phyloP scores from a whole-genome alignment of 441 rosid genomes.

The Syzygium syzygioides region DNA sequence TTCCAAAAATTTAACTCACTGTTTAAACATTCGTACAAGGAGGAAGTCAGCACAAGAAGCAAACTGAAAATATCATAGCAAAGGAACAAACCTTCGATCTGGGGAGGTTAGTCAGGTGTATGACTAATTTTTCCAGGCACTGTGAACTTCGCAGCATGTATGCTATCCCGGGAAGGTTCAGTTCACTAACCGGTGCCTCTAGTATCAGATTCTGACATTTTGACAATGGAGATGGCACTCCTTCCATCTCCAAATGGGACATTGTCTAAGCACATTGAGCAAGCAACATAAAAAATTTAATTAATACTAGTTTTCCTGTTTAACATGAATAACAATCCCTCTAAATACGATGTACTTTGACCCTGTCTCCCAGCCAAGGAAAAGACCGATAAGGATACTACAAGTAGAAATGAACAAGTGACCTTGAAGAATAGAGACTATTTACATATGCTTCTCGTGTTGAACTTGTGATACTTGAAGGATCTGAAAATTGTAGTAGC shows the following conservation, averaged over 20 bases:
- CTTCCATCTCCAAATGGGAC: too few species aligned
- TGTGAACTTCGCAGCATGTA: background rate
- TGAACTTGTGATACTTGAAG: background rate
- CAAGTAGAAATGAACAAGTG: too few species aligned
- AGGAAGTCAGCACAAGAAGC: background rate
- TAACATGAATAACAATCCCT: too few species aligned
- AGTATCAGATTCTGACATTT: background rate
- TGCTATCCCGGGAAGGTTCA: background rate
- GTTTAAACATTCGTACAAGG: background rate
- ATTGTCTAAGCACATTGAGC: too few species aligned
- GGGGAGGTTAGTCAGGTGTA: background rate
- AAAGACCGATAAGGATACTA: too few species aligned
- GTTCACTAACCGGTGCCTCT: background rate
- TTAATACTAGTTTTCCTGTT: background rate
- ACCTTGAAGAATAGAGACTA: too few species aligned
- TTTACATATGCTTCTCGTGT: background rate
- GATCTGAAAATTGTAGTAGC: background rate
- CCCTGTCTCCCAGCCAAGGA: too few species aligned
- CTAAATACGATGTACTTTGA: too few species aligned
- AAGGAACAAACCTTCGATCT: background rate
- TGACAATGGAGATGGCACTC: background rate
- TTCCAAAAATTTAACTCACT: background rate
- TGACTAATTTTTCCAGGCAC: background rate
- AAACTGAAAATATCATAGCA: background rate
- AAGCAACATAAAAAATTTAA: too few species aligned